phyloP scores from a whole-genome alignment of 2,329 filamentous ascomycete genomes.

The Plectosphaerella plurivora region DNA sequence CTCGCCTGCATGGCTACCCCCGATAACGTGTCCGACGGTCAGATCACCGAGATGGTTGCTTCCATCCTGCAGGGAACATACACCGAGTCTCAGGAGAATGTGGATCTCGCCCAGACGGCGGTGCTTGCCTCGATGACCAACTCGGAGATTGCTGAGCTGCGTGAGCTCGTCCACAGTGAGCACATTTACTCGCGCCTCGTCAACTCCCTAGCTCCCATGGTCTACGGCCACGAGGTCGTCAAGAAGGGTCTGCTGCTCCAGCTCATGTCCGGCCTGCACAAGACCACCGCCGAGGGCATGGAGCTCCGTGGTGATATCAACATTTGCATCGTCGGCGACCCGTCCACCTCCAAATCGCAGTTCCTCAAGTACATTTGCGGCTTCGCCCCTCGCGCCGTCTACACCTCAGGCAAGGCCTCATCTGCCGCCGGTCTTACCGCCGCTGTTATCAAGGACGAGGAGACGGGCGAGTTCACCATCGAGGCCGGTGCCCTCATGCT shows the following conservation, averaged over 20 bases:
- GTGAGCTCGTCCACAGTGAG: constrained; percentile 89
- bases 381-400: constrained; percentile 92
- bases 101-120: constrained; percentile 83
- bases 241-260: constrained; percentile 96
- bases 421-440: constrained; percentile 96
- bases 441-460: constrained; percentile 94
- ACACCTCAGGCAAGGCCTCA: constrained; percentile 96
- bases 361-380: constrained; percentile 98
- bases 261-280: constrained; percentile 92
- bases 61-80: constrained; percentile 72
- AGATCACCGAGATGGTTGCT: constrained; percentile 79
- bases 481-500: constrained; percentile 98
- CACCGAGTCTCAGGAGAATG: constrained; percentile 62
- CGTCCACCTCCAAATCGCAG: constrained; percentile 94
- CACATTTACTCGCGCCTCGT: constrained; percentile 93
- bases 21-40: constrained; percentile 76
- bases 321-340: constrained; percentile 96
- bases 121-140: constrained; percentile 82
- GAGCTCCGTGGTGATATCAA: constrained; percentile 95
- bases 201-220: constrained; percentile 91
- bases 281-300: constrained; percentile 91
- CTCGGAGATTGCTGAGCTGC: constrained; percentile 85
- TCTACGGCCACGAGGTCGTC: constrained; percentile 95
- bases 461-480: constrained; percentile 98
- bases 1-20: constrained; percentile 93